These are phyloP conservation scores for Liriodendron chinense DNA, from an alignment of 164 flowering plant genomes.

Conservation along the genomic window DNA sequence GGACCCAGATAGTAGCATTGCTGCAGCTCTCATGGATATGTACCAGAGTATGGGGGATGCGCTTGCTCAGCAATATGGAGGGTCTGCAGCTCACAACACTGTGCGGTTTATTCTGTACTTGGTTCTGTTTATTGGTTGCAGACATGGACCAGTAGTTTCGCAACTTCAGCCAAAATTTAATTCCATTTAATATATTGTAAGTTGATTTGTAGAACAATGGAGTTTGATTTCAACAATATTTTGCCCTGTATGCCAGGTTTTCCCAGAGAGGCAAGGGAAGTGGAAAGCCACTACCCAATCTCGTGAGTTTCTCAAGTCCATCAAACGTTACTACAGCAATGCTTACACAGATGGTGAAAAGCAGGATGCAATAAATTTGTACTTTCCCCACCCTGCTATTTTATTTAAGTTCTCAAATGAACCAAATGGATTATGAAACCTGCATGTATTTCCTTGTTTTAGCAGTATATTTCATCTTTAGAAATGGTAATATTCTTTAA, in stretches of 20 bases:
- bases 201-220: neutral
- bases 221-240: neutral
- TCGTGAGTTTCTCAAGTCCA: conserved; percentile 87
- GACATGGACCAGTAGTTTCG: neutral
- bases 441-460: neutral
- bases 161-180: neutral
- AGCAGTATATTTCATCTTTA: neutral
- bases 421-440: neutral
- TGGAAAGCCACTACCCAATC: conserved; percentile 99
- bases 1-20: conserved; percentile 84
- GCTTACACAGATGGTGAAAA: conserved; percentile 96
- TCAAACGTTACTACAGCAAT: conserved; percentile 91
- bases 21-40: conserved; percentile 96
- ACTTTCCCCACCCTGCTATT: conserved; percentile 17
- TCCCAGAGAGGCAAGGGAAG: conserved; percentile 96
- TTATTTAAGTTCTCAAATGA: conserved; percentile 1
- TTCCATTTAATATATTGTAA: neutral
- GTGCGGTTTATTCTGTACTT: conserved; percentile 32
- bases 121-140: neutral
- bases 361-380: conserved; percentile 98
- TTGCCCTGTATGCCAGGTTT: conserved; percentile 51
- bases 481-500: neutral
- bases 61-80: conserved; percentile 97
- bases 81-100: conserved; percentile 96
- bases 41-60: conserved; percentile 98